Evolutionary conservation across 106 monocot genomes (phyloP).

Genomic region (Ottelia alismoides): DNA sequence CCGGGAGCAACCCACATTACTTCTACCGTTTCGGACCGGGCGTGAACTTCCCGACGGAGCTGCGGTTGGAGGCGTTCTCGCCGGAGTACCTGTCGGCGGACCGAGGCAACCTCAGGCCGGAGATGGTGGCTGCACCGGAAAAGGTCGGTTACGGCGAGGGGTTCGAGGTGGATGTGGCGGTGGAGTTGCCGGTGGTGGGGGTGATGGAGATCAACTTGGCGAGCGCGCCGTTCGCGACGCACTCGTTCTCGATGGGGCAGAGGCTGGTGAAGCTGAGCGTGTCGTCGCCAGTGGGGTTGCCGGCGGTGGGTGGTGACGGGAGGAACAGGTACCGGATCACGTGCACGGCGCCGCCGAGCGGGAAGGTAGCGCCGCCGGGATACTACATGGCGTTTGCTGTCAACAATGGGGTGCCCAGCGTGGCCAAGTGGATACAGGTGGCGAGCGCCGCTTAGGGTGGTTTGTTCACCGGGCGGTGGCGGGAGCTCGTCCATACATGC

Average conservation of each 20-base stretch:
- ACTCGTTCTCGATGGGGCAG: constrained; percentile 58
- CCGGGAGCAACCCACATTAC: constrained; percentile 59
- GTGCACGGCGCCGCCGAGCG: constrained; percentile 27
- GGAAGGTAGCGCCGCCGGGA: constrained; percentile 36
- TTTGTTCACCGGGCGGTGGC: no score
- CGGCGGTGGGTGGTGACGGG: neutral
- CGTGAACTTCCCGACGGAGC: constrained; percentile 44
- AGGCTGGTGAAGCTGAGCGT: constrained; percentile 40
- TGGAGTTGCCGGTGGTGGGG: constrained; percentile 33
- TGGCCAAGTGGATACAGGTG: constrained; percentile 29
- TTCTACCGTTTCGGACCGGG: constrained; percentile 35
- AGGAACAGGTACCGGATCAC: constrained; percentile 18
- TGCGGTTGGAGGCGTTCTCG: constrained; percentile 56
- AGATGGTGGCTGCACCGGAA: constrained; percentile 21
- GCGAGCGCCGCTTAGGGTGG: no score
- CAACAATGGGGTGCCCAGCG: constrained; percentile 36
- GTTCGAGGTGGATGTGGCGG: constrained; percentile 35
- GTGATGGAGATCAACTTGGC: constrained; percentile 36
- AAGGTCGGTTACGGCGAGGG: constrained; percentile 23
- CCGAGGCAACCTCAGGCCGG: constrained; percentile 28
- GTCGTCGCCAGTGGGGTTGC: constrained; percentile 13
- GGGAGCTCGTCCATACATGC: no score
- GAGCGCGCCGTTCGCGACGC: constrained; percentile 48
- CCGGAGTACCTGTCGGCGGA: constrained; percentile 47
- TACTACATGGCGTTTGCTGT: constrained; percentile 38